Conservation (phyloP, 1,284 basidiomycete species). For the Meripilus lineatus region DNA sequence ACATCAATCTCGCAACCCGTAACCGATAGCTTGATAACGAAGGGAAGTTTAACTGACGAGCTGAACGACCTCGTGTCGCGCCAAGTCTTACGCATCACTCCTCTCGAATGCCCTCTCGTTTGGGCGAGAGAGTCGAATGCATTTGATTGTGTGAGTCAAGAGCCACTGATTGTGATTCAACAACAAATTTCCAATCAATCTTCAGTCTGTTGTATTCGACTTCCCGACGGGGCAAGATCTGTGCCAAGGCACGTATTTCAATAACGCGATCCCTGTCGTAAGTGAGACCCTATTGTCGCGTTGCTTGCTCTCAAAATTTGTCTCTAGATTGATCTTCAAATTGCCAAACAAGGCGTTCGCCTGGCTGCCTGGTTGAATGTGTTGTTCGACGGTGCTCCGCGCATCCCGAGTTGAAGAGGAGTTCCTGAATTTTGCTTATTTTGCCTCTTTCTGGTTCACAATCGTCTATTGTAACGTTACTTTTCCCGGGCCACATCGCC, state of each 20-base stretch:
- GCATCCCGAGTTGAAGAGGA: no score
- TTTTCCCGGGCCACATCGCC: no score
- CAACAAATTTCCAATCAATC: not conserved
- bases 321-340: conserved; percentile 20
- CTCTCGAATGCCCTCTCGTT: conserved; percentile 11
- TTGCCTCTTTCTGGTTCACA: no score
- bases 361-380: conserved; percentile 20
- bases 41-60: not conserved
- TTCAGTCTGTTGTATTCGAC: conserved; percentile 9
- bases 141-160: conserved; percentile 12
- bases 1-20: conserved; percentile 10
- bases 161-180: not conserved
- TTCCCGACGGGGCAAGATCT: conserved; percentile 8
- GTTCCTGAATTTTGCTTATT: no score
- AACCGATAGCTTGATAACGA: conserved; percentile 3
- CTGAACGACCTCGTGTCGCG: no score
- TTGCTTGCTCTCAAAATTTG: not conserved
- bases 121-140: conserved; percentile 13
- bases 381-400: conserved; percentile 14
- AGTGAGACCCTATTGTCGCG: not conserved
- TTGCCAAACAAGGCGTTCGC: conserved; percentile 19
- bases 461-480: no score
- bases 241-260: conserved; percentile 11
- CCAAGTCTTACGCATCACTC: conserved; percentile 4
- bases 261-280: conserved; percentile 13